Evolutionary conservation across 495 filamentous ascomycete genomes (phyloP).

Genomic region (Oleoguttula mirabilis): DNA sequence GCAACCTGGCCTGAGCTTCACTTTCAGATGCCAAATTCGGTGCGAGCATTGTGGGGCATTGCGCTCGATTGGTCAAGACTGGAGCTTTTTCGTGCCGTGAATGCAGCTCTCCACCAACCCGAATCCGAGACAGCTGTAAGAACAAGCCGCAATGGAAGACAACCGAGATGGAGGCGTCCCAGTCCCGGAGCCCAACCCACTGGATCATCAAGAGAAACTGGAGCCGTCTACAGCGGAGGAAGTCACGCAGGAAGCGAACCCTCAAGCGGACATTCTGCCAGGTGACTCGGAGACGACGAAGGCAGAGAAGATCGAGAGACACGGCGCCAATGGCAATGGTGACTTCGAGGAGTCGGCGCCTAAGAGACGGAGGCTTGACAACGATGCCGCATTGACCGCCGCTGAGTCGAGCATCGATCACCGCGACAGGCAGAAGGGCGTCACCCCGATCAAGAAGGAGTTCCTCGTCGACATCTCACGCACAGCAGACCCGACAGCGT

Average conservation of each 20-base stretch:
- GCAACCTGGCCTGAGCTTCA: too few relatives aligned
- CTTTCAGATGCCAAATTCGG: too few relatives aligned
- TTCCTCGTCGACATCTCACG: conserved; percentile 32
- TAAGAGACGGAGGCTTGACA: conserved; percentile 49
- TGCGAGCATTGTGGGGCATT: too few relatives aligned
- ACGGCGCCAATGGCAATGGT: conserved; percentile 6
- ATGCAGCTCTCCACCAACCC: too few relatives aligned
- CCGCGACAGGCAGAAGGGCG: conserved; percentile 46
- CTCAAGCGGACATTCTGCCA: conserved; percentile 15
- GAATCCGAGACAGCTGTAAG: too few relatives aligned
- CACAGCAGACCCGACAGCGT: not conserved
- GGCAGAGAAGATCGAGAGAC: conserved; percentile 22
- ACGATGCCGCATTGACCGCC: conserved; percentile 13
- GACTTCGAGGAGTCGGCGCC: conserved; percentile 35
- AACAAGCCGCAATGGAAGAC: too few relatives aligned
- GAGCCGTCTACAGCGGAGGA: conserved; percentile 2
- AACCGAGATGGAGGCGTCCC: too few relatives aligned
- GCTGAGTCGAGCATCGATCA: conserved; percentile 14
- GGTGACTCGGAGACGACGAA: conserved; percentile 21
- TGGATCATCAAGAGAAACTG: conserved; percentile 8
- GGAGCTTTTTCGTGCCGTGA: too few relatives aligned
- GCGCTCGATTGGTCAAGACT: too few relatives aligned
- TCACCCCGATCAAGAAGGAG: conserved; percentile 78
- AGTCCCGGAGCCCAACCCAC: conserved; percentile 9
- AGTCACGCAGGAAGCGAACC: conserved; percentile 5